Conservation (phyloP, 768 basidiomycete genomes). For the Trametes cubensis region DNA sequence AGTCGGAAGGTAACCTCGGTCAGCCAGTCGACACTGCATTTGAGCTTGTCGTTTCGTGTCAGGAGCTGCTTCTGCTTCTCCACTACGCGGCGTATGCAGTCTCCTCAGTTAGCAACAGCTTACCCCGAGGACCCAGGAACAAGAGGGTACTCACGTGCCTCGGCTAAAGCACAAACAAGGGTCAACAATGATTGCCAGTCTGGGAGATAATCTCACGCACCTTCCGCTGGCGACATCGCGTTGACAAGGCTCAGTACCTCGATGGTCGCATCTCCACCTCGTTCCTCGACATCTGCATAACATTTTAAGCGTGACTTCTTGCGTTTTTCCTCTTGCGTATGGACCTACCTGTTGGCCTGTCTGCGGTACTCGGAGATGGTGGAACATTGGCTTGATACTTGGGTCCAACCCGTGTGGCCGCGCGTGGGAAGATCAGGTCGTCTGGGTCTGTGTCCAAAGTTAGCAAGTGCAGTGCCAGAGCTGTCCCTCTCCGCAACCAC, state of each 20-base stretch:
- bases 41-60: conserved; percentile 53
- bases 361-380: conserved; percentile 35
- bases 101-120: not conserved
- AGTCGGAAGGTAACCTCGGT: conserved; percentile 74
- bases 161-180: conserved; percentile 23
- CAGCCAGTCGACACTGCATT: conserved; percentile 75
- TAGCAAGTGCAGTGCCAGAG: conserved; percentile 23
- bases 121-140: too few relatives aligned
- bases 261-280: conserved; percentile 73
- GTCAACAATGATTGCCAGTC: conserved; percentile 16
- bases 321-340: not conserved
- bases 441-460: conserved; percentile 73
- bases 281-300: conserved; percentile 45
- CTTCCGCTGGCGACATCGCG: conserved; percentile 65
- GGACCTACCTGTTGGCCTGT: conserved; percentile 31
- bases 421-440: conserved; percentile 94
- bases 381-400: conserved; percentile 79
- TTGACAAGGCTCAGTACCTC: conserved; percentile 71
- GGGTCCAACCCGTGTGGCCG: conserved; percentile 86
- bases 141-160: conserved; percentile 15
- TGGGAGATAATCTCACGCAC: conserved; percentile 45
- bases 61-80: conserved; percentile 65
- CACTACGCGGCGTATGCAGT: conserved; percentile 43
- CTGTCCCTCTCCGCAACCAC: not conserved
- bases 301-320: not conserved